A percentile compares a stretch with the other conserved stretches of the same genome.
Conservation (phyloP, 2,329 filamentous ascomycete genomes). For the Myriangium duriaei region DNA sequence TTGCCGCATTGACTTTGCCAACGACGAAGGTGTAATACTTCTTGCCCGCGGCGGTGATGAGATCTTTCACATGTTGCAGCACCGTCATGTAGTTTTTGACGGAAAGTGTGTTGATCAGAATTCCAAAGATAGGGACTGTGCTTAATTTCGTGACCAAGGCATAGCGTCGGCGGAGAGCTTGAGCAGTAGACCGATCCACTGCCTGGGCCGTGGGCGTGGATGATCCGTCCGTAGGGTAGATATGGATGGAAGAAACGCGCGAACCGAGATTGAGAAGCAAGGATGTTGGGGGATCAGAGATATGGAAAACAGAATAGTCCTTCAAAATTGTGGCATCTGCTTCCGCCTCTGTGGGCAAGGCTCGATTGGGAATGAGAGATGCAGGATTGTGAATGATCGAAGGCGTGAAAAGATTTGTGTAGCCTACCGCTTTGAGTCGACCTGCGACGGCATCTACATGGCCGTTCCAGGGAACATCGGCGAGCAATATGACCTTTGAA, state of each 20-base stretch:
- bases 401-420: slow-evolving; percentile 56
- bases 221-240: slow-evolving; percentile 49
- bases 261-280: slow-evolving; percentile 80
- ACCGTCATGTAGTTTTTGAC: slow-evolving; percentile 82
- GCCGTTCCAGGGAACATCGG: slow-evolving; percentile 74
- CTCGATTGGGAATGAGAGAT: slow-evolving; percentile 74
- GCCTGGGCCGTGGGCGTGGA: slow-evolving; percentile 17
- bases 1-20: slow-evolving; percentile 88
- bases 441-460: slow-evolving; percentile 52
- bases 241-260: slow-evolving; percentile 64
- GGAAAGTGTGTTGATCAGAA: slow-evolving; percentile 88
- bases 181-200: slow-evolving; percentile 40
- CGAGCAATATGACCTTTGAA: slow-evolving; percentile 64
- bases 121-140: slow-evolving; percentile 75
- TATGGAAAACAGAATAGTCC: slow-evolving; percentile 69
- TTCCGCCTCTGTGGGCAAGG: slow-evolving; percentile 42
- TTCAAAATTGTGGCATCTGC: slow-evolving; percentile 40
- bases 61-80: slow-evolving; percentile 57
- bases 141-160: slow-evolving; percentile 70
- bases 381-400: slow-evolving; percentile 64
- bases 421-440: slow-evolving; percentile 50
- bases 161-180: slow-evolving; percentile 69
- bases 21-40: slow-evolving; percentile 96
- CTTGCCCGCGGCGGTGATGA: slow-evolving; percentile 71
- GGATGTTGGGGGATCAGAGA: slow-evolving; percentile 66